phyloP scores from a whole-genome alignment of 345 rosid genomes.

The Corymbia maculata region DNA sequence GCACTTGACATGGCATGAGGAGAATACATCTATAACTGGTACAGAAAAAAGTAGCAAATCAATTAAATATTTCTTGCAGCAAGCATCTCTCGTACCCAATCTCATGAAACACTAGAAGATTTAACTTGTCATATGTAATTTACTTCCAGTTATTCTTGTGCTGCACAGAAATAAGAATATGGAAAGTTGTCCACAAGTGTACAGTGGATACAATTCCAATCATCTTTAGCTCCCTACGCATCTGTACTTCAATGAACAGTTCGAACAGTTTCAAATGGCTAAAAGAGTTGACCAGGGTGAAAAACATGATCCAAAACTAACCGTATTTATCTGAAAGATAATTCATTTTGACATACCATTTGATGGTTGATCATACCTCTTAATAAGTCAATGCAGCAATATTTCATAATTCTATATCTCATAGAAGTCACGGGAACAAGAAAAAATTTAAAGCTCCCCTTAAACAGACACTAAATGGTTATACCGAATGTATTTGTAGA shows the following conservation, averaged over 20 bases:
- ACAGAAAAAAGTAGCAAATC: not conserved
- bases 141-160: not conserved
- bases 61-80: not conserved
- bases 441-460: not conserved
- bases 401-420: not conserved
- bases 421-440: not conserved
- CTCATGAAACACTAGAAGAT: not conserved
- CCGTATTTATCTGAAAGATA: not conserved
- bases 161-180: not conserved
- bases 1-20: not conserved
- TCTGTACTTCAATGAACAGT: not conserved
- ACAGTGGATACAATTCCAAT: not conserved
- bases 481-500: not conserved
- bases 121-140: not conserved
- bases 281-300: not conserved
- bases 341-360: not conserved
- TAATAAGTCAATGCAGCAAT: not conserved
- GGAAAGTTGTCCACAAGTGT: not conserved
- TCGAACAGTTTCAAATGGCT: not conserved
- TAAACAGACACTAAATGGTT: not conserved
- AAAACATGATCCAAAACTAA: not conserved
- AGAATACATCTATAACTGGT: not conserved
- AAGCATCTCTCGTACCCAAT: not conserved
- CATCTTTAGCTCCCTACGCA: not conserved
- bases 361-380: not conserved